Conservation (phyloP, 176 grass and related monocot genomes). For the Avena insularis region DNA sequence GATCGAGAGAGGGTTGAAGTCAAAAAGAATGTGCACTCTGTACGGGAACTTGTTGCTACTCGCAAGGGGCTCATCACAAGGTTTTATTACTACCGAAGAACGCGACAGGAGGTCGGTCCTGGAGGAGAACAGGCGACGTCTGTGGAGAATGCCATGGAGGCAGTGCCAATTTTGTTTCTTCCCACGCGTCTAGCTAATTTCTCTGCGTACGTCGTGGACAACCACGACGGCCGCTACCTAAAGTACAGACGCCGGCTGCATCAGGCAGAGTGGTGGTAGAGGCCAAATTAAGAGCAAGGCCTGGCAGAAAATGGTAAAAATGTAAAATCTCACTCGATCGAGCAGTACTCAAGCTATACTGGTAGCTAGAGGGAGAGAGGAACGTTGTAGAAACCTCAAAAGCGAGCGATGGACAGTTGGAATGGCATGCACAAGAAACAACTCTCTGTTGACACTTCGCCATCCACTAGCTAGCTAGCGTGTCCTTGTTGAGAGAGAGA, state of each 20-base stretch:
- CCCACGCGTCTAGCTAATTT: background rate
- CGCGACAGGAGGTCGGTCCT: background rate
- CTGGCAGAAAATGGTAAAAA: slow-evolving; percentile 9
- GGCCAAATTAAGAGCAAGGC: background rate
- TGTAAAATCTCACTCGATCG: slow-evolving; percentile 33
- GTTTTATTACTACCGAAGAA: background rate
- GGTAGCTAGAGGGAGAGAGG: background rate
- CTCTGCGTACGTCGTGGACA: slow-evolving; percentile 15
- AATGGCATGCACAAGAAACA: slow-evolving; percentile 39
- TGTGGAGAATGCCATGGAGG: slow-evolving; percentile 16
- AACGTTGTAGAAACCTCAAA: slow-evolving; percentile 50
- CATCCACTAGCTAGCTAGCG: background rate
- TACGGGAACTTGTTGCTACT: background rate
- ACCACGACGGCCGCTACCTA: slow-evolving; percentile 10
- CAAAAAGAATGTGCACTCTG: slow-evolving; percentile 46
- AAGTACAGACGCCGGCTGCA: slow-evolving; percentile 48
- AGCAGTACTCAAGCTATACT: background rate
- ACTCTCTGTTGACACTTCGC: slow-evolving; percentile 12
- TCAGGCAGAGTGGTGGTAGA: slow-evolving; percentile 40
- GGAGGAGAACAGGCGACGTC: background rate
- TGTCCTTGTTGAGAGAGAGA: background rate
- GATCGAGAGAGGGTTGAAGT: slow-evolving; percentile 26
- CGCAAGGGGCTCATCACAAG: slow-evolving; percentile 8
- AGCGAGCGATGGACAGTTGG: slow-evolving; percentile 41
- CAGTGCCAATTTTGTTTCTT: slow-evolving; percentile 37